Percentiles rank a stretch among this genome's conserved stretches.
phyloP scores from a whole-genome alignment of 2,329 filamentous ascomycete species.

The Penicillium concentricum region DNA sequence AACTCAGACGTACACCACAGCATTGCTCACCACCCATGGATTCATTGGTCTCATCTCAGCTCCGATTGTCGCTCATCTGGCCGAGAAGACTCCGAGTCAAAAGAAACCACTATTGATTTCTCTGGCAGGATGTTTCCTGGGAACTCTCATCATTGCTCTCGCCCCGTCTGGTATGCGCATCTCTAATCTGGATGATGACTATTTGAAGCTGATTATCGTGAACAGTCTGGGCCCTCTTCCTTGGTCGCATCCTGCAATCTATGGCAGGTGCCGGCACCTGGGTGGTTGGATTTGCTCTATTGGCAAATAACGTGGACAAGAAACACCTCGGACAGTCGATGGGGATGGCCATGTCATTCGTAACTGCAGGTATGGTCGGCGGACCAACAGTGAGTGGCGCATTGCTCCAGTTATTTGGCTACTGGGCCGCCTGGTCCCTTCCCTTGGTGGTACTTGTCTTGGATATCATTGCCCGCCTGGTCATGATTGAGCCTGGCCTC shows the following conservation, averaged over 20 bases:
- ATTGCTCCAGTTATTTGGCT: constrained; percentile 30
- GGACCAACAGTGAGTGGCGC: constrained; percentile 32
- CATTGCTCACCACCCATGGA: constrained; percentile 20
- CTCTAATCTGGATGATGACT: background rate
- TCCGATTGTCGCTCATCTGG: constrained; percentile 16
- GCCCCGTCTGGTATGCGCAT: constrained; percentile 16
- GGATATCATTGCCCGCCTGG: constrained; percentile 28
- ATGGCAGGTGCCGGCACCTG: constrained; percentile 31
- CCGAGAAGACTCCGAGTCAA: constrained; percentile 27
- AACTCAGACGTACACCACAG: constrained; percentile 17
- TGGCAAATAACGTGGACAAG: constrained; percentile 28
- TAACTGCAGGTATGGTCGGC: constrained; percentile 26
- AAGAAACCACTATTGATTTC: constrained; percentile 26
- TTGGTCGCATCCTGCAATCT: constrained; percentile 32
- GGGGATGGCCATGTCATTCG: constrained; percentile 26
- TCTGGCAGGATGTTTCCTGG: constrained; percentile 25
- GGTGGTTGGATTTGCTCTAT: constrained; percentile 33
- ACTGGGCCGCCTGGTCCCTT: constrained; percentile 32
- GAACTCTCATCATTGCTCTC: constrained; percentile 27
- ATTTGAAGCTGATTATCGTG: background rate
- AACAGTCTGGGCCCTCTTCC: constrained; percentile 23
- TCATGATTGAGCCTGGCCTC: constrained; percentile 28
- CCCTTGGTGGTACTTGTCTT: constrained; percentile 28
- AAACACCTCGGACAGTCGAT: constrained; percentile 29
- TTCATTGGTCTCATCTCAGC: constrained; percentile 14